Evolutionary conservation across 2,329 filamentous ascomycete genomes (phyloP), one percentile per base, ranked within the genome.

Genomic region (Aspergillus vadensis): DNA sequence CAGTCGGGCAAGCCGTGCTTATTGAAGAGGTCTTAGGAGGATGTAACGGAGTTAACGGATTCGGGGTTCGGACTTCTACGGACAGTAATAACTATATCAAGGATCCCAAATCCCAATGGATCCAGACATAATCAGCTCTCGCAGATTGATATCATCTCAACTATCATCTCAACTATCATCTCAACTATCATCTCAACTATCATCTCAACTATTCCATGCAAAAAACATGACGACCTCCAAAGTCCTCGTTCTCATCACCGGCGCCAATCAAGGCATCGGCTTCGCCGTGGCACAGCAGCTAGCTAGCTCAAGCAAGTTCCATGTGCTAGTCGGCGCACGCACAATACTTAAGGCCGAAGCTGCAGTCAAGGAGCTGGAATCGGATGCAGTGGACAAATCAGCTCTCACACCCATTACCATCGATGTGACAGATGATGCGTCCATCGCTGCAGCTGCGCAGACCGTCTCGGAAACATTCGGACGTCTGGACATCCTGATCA

Each of bases 181-280:
- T n/a, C n/a, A n/a, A n/a, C n/a, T n/a, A n/a, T n/a, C n/a, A n/a
- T n/a, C n/a, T n/a, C n/a, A n/a, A n/a, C n/a, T 32, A 36, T 36
- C 32, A 14, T 2, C 32, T 36, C 32, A 27, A 5, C 14, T 48
- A 6, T 23, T n/a, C 23, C 10, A n/a, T 4, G 9, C 23, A 27
- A 36, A 36, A 36, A 21, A 19, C 6, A 36, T 23, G 21, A 36
- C 21, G 10, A 15, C 25, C n/a, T 19, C 47, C 25, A 51, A 57
- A 32, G 12, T 44, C 19, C 12, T 59, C n/a, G 47, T 49, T 25
- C 57, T 59, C 50, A 41, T 59, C 32, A 59, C 57, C 10, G 57
- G 57, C 9, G 57, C 27, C 30, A 59, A 59, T 32, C 51, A 55
- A 14, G 57, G 57, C 21, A 41, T 59, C 19, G 57, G 57, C 41